Conservation (phyloP, 495 filamentous ascomycete genomes). For the Acidomyces sp. region DNA sequence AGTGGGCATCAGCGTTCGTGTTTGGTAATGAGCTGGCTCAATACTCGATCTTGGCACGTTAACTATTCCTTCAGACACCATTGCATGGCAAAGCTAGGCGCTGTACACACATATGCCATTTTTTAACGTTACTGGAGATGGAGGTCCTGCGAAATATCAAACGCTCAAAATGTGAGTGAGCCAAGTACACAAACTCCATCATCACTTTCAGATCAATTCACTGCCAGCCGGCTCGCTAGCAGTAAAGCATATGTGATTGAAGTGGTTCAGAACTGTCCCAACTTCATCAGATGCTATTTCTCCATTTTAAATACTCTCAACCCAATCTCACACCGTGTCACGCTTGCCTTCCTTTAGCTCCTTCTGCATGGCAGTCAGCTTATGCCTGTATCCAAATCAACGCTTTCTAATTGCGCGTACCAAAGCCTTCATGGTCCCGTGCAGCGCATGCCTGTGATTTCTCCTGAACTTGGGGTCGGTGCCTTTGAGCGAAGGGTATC, state of each 20-base stretch:
- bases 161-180: too few species aligned
- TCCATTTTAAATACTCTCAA: too few species aligned
- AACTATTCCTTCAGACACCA: constrained; percentile 80
- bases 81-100: constrained; percentile 60
- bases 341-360: constrained; percentile 93
- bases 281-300: too few species aligned
- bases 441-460: constrained; percentile 98
- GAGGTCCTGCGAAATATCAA: too few species aligned
- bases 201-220: too few species aligned
- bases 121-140: too few species aligned
- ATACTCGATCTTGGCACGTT: constrained; percentile 73
- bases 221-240: too few species aligned
- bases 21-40: constrained; percentile 81
- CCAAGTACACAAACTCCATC: too few species aligned
- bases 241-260: too few species aligned
- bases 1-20: constrained; percentile 49
- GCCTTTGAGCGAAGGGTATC: constrained; percentile 97
- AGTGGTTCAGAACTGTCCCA: too few species aligned
- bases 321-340: constrained; percentile 47
- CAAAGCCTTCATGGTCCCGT: constrained; percentile 94
- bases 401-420: constrained; percentile 41
- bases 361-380: constrained; percentile 51
- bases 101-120: constrained; percentile 99
- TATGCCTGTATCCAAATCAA: not conserved
- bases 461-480: constrained; percentile 99